Evolutionary conservation across 805 yeast species (phyloP), one percentile per base, ranked within the genome.

Genomic region (Wickerhamomyces bisporus): DNA sequence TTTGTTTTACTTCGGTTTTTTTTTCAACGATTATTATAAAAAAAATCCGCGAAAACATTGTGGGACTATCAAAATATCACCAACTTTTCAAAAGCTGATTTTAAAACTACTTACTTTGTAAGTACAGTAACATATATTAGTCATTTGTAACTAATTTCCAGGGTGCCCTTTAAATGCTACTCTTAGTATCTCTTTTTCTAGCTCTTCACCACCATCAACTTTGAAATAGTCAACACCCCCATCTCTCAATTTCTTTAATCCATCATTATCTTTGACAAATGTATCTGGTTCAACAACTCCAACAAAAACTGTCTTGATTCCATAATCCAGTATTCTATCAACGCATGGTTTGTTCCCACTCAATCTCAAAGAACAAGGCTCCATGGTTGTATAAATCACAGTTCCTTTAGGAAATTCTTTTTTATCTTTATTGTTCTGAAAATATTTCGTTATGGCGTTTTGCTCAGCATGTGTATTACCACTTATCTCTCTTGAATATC

Each of bases 381-480:
- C 98, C 98, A 93, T 93, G 0, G 97, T 87, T 0, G 98, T 91
- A 59, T 86, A 93, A 11, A 93, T 60, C 27, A 84, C 86, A 0
- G 93, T 77, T 0, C 95, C 95, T 8, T 50, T 55, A 1, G 96
- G 96, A 3, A 87, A 66, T 3, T 62, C 63, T 3, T 49, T 36
- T 5, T 42, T 42, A 31, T 61, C 50, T 42, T 38, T 66, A 2
- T 61, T 57, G 27, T 60, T 49, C 6, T 54, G 48, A 40, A 68
- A 76, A 49, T 80, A 82, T 59, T 93, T 93, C 24, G 79, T 83
- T 40, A 93, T 56, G 0, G 96, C 96, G 65, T 94, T 83, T 57
- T 93, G 96, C 53, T 93, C 98, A 4, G 98, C 98, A 58, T 91
- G 98, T 0, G 98, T 91, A 60, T 91, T 93, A 0, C 98, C 98